Conservation (phyloP, 2,329 filamentous ascomycete genomes). For the Stagonosporopsis tanaceti region DNA sequence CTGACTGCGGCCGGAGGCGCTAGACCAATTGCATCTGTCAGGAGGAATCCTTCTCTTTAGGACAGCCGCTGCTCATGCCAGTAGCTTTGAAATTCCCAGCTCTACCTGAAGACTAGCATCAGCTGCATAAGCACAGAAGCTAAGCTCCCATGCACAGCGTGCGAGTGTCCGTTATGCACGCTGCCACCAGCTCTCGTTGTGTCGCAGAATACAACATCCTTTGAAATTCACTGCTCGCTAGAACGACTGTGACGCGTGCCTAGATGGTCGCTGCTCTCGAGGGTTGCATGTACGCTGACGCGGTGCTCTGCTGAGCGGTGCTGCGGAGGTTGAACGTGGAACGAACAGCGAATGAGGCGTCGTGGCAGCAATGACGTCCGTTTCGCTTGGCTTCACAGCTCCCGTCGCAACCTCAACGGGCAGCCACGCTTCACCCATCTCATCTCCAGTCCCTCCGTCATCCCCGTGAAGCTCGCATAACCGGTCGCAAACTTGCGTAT, state of each 20-base stretch:
- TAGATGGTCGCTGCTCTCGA: too few relatives aligned
- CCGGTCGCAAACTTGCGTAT: slow-evolving; percentile 42
- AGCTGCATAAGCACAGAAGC: neutral
- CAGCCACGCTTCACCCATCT: slow-evolving; percentile 11
- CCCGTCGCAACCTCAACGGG: slow-evolving; percentile 9
- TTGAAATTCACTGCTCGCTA: neutral
- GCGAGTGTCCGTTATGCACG: neutral
- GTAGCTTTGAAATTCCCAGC: neutral
- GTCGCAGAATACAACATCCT: neutral
- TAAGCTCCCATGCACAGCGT: neutral
- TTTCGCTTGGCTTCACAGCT: slow-evolving; percentile 20
- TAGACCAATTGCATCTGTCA: too few relatives aligned
- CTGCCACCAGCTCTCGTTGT: neutral
- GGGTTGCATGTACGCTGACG: neutral
- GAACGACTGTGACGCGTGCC: neutral
- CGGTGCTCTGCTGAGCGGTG: neutral
- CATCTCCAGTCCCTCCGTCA: slow-evolving; percentile 10
- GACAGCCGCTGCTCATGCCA: neutral
- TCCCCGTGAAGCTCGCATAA: slow-evolving; percentile 1
- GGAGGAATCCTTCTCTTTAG: neutral
- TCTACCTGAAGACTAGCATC: neutral
- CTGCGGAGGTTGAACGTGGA: neutral
- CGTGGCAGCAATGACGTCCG: slow-evolving; percentile 15
- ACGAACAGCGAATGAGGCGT: slow-evolving; percentile 8
- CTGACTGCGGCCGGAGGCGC: neutral